Conservation (phyloP, 2,329 filamentous ascomycete genomes). For the Zymoseptoria ardabiliae region DNA sequence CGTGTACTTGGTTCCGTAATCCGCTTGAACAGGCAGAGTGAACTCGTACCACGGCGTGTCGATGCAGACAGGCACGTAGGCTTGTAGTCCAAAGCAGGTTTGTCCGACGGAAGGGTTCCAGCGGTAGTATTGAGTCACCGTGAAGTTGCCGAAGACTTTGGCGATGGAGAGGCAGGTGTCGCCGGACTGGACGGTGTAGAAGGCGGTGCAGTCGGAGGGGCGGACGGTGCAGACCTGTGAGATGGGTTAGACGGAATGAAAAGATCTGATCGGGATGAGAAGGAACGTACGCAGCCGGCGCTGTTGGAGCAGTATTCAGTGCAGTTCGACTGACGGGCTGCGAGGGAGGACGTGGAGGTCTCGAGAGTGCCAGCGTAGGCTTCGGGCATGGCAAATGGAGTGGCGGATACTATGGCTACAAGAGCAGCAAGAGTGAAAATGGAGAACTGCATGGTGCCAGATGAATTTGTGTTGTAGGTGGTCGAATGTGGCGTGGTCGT, state of each 20-base stretch:
- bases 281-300: slow-evolving; percentile 13
- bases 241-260: not conserved
- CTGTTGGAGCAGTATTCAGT: slow-evolving; percentile 16
- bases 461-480: not conserved
- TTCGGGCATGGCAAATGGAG: slow-evolving; percentile 14
- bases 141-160: slow-evolving; percentile 29
- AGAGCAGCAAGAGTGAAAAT: slow-evolving; percentile 13
- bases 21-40: slow-evolving; percentile 15
- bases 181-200: slow-evolving; percentile 25
- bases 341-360: not conserved
- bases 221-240: slow-evolving; percentile 16
- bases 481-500: not conserved
- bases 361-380: slow-evolving; percentile 4
- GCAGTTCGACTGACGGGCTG: slow-evolving; percentile 15
- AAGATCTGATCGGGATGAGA: not conserved
- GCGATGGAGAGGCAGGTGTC: slow-evolving; percentile 30
- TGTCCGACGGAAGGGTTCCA: slow-evolving; percentile 29
- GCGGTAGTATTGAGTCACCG: slow-evolving; percentile 28
- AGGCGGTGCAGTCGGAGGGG: slow-evolving; percentile 19
- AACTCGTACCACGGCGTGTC: slow-evolving; percentile 13
- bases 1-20: slow-evolving; percentile 16
- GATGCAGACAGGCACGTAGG: slow-evolving; percentile 31
- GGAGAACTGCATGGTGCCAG: slow-evolving; percentile 13
- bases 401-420: slow-evolving; percentile 9
- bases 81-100: slow-evolving; percentile 26